Conservation (phyloP, 2,329 filamentous ascomycete species). For the Penicillium sp. region DNA sequence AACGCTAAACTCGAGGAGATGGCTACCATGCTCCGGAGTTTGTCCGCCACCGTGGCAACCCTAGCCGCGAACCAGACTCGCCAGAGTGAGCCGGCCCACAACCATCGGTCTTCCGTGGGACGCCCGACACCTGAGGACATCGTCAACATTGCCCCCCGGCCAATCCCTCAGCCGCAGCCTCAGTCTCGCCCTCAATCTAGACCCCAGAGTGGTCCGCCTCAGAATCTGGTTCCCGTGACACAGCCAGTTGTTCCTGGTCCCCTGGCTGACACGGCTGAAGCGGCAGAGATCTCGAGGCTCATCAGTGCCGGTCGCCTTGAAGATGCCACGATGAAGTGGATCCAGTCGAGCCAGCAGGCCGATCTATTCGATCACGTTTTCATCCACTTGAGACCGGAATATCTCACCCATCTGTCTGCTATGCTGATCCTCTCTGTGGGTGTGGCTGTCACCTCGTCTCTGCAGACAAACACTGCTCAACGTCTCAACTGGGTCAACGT, state of each 20-base stretch:
- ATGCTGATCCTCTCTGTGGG: conserved; percentile 61
- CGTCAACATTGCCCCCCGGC: conserved; percentile 18
- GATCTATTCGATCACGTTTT: conserved; percentile 64
- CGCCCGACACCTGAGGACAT: conserved; percentile 21
- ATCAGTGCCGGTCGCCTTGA: conserved; percentile 43
- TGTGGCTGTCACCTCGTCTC: conserved; percentile 58
- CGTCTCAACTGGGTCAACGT: conserved; percentile 60
- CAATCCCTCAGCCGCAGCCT: conserved; percentile 9
- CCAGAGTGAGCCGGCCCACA: conserved; percentile 29
- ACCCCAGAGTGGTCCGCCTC: conserved; percentile 15
- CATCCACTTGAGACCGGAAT: conserved; percentile 56
- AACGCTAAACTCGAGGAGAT: conserved; percentile 62
- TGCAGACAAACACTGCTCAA: conserved; percentile 53
- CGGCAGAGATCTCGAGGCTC: conserved; percentile 42
- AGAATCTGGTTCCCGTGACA: not conserved
- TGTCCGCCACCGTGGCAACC: conserved; percentile 53
- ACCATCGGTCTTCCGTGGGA: conserved; percentile 18
- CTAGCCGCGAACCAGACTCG: conserved; percentile 46
- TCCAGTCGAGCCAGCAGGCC: conserved; percentile 59
- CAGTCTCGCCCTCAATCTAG: conserved; percentile 18
- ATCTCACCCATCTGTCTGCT: conserved; percentile 55
- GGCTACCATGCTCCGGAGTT: conserved; percentile 50
- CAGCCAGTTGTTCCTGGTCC: conserved; percentile 1
- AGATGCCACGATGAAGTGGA: conserved; percentile 55
- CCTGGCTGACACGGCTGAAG: conserved; percentile 40